Base-by-base conservation (phyloP, 2,329 filamentous ascomycete species). In the Ophiostoma novo-ulmi region DNA sequence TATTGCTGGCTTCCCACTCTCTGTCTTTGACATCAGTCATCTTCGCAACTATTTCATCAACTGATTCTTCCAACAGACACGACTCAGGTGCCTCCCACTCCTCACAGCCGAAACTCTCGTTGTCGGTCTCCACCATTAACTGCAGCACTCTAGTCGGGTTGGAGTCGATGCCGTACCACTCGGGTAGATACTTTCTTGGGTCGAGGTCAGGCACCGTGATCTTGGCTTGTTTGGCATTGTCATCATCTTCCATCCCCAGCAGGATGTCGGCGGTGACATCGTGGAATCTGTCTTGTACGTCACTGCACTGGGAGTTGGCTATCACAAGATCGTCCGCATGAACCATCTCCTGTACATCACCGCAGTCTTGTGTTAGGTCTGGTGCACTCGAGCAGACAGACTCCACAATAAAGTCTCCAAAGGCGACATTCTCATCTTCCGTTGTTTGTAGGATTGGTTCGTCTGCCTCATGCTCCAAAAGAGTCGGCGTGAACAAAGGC, bases 171-270 rank as follows among this genome's bases (percentile, higher is more conserved):
- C 3, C 52, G n/a, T 58, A 11, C 58, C 58, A 35, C 13, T 63
- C 58, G 0, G 10, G 35, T 3, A 67, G 22, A 13, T n/a, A 8
- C 0, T 7, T n/a, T 14, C n/a, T 22, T 8, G 17, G 20, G 35
- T 13, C 17, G 14, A 65, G 36, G 5, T 39, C 17, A 5, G 63
- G 63, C 20, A 72, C 41, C 1, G 70, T 61, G 2, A 74, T 20
- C 8, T 69, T 72, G 3, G 71, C 72, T n/a, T 71, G 73, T 0
- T 38, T 44, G 7, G 44, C 44, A n/a, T 41, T 8, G 0, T 68
- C 55, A 38, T 67, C 66, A 8, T 70, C 70, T 20, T 70, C 70
- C 6, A 71, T 1, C 2, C 6, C n/a, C 2, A 72, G 26, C 0
- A 74, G 52, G 2, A 8, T 14, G 2, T 72, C 70, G 1, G 8